phyloP scores from a whole-genome alignment of 148 eudicot species.

The Vaccinium macrocarpon region DNA sequence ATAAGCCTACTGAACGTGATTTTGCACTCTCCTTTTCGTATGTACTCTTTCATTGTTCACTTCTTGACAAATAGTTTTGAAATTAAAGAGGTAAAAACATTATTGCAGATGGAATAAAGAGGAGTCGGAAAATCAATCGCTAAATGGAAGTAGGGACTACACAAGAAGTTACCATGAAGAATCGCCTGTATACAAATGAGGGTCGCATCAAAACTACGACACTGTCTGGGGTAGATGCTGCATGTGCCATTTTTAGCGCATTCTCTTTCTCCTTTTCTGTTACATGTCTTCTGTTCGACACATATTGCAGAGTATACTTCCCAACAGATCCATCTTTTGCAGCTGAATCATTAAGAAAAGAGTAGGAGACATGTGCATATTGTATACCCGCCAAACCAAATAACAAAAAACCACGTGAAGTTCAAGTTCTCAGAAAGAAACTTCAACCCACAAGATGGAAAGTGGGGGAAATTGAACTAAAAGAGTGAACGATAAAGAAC shows the following conservation, averaged over 20 bases:
- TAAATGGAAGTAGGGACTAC: neutral
- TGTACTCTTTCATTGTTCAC: neutral
- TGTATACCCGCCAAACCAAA: neutral
- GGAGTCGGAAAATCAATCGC: neutral
- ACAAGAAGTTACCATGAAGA: constrained; percentile 33
- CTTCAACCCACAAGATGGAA: neutral
- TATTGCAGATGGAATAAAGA: neutral
- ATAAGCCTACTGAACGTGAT: neutral
- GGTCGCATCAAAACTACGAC: constrained; percentile 32
- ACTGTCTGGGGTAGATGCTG: constrained; percentile 16
- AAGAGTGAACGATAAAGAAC: neutral
- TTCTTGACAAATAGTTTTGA: neutral
- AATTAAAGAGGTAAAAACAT: neutral
- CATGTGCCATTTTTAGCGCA: constrained; percentile 27
- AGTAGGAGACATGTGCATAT: neutral
- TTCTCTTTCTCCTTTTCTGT: constrained; percentile 28
- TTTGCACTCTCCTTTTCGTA: neutral
- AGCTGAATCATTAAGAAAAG: neutral
- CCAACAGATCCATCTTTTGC: neutral
- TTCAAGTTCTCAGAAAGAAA: neutral
- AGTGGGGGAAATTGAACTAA: neutral
- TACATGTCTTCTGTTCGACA: constrained; percentile 36
- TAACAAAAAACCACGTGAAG: neutral
- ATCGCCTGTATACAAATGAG: constrained; percentile 32
- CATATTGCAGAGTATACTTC: neutral